Conservation (phyloP, 192 early-diverging fungal genomes). For the Coemansia sp. region DNA sequence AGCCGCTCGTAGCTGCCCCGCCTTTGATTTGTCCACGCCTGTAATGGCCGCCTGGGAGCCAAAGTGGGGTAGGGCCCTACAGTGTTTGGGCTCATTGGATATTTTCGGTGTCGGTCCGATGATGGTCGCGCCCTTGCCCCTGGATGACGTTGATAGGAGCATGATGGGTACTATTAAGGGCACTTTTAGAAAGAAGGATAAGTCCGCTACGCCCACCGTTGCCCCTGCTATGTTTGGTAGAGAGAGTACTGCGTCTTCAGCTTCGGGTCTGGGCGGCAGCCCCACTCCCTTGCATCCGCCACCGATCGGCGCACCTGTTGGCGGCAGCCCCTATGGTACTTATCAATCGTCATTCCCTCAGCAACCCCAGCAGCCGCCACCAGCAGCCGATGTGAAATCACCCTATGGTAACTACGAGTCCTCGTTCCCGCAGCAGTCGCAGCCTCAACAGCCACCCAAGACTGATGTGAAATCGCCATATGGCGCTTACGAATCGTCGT, state of each 20-base stretch:
- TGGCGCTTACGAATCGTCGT: constrained; percentile 22
- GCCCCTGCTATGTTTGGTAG: constrained; percentile 28
- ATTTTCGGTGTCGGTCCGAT: constrained; percentile 42
- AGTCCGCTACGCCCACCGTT: constrained; percentile 23
- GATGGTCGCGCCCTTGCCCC: constrained; percentile 28
- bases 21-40: constrained; percentile 59
- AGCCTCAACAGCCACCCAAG: neutral
- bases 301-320: constrained; percentile 2
- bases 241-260: constrained; percentile 5
- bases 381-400: constrained; percentile 3
- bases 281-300: neutral
- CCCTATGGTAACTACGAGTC: constrained; percentile 25
- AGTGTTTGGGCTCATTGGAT: constrained; percentile 34
- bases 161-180: constrained; percentile 47
- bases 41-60: constrained; percentile 46
- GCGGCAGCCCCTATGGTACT: constrained; percentile 21
- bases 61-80: constrained; percentile 36
- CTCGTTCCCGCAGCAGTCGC: constrained; percentile 18
- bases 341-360: constrained; percentile 17
- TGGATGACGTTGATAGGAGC: constrained; percentile 30
- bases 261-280: constrained; percentile 6
- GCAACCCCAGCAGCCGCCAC: neutral
- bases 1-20: constrained; percentile 56
- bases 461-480: constrained; percentile 18
- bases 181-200: constrained; percentile 54